Percentiles rank a stretch among this genome's conserved stretches.
Conservation (phyloP, 139 green algal genomes). For the Diplosphaera chodatii region DNA sequence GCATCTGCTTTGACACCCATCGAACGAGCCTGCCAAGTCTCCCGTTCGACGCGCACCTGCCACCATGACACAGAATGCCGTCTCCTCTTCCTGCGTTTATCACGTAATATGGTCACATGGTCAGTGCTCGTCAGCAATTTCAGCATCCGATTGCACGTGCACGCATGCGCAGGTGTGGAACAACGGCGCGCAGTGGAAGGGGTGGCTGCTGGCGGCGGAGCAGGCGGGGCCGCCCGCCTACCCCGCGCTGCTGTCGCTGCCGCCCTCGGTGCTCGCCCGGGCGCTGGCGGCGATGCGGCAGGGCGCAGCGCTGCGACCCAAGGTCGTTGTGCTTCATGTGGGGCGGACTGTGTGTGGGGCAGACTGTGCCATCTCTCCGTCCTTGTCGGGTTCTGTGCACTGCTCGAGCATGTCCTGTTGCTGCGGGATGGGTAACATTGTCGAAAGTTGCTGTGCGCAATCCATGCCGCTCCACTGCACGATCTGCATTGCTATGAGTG, state of each 20-base stretch:
- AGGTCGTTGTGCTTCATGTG: not conserved
- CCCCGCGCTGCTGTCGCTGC: constrained; percentile 48
- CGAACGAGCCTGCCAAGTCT: too few species aligned
- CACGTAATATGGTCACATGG: too few species aligned
- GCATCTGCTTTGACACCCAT: too few species aligned
- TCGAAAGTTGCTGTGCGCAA: too few species aligned
- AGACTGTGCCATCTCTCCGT: not conserved
- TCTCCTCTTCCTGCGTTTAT: too few species aligned
- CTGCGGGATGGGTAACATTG: too few species aligned
- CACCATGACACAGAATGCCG: too few species aligned
- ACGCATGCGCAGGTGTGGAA: constrained; percentile 49
- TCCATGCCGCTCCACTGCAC: too few species aligned
- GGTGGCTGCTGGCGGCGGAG: constrained; percentile 64
- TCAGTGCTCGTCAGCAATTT: too few species aligned
- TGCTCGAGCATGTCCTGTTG: not conserved
- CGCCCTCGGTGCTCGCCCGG: constrained; percentile 8
- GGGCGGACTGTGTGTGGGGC: not conserved
- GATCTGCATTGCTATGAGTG: too few species aligned
- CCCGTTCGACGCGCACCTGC: too few species aligned
- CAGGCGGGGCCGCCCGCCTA: constrained; percentile 54
- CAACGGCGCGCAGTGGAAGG: constrained; percentile 64
- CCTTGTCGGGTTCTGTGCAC: too few species aligned
- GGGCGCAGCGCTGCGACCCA: not conserved
- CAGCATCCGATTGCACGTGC: not conserved
- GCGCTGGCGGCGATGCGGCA: not conserved